These are phyloP conservation scores for Hamamelis virginiana DNA, from an alignment of 164 flowering plant species.

Conservation along the genomic window DNA sequence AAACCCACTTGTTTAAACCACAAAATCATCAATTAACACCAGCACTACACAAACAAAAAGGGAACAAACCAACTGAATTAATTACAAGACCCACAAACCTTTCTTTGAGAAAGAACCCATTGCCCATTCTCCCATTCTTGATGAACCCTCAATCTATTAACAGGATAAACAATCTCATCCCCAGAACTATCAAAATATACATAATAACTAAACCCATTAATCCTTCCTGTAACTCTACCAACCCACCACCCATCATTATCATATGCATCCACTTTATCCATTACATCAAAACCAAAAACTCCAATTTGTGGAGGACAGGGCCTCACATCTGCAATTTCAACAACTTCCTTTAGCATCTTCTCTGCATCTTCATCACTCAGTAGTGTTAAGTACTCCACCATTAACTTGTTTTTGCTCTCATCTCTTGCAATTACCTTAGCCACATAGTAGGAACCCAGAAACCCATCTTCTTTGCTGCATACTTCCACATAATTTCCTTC, in stretches of 20 bases:
- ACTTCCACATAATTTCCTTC: slow-evolving; percentile 9
- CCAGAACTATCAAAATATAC: slow-evolving; percentile 18
- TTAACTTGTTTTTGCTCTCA: not conserved
- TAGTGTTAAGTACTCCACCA: slow-evolving; percentile 16
- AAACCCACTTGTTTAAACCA: too few species aligned
- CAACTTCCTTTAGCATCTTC: slow-evolving; percentile 10
- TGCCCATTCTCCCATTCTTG: slow-evolving; percentile 16
- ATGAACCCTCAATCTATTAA: slow-evolving; percentile 16
- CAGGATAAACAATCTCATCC: slow-evolving; percentile 7
- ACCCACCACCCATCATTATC: slow-evolving; percentile 29
- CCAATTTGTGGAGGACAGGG: slow-evolving; percentile 10
- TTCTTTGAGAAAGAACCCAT: slow-evolving; percentile 11
- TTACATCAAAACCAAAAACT: not conserved
- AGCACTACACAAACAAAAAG: not conserved
- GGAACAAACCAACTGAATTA: not conserved
- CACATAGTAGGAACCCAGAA: slow-evolving; percentile 20
- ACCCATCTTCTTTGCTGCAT: slow-evolving; percentile 25
- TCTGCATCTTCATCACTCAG: slow-evolving; percentile 8
- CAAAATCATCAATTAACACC: too few species aligned
- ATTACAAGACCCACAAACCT: not conserved
- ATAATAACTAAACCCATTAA: not conserved
- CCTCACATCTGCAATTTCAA: slow-evolving; percentile 4
- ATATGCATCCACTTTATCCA: slow-evolving; percentile 19
- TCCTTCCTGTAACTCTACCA: slow-evolving; percentile 12
- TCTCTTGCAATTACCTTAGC: slow-evolving; percentile 10